phyloP scores from a whole-genome alignment of 805 yeast species.

The Cyberlindnera nakhonratchasimensis region DNA sequence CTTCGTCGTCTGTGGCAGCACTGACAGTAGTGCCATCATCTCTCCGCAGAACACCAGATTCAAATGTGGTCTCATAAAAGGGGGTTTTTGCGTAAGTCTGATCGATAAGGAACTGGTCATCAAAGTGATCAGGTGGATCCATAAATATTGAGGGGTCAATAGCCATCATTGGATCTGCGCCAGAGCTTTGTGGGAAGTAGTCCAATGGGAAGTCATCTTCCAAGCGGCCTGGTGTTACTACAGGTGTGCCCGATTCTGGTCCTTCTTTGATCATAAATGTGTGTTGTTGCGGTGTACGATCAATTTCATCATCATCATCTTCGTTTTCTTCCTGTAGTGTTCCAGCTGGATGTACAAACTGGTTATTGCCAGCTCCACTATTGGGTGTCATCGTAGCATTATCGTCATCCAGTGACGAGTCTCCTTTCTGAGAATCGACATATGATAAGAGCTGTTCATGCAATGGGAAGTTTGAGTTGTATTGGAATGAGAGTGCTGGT shows the following conservation, averaged over 20 bases:
- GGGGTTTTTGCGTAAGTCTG: constrained; percentile 46
- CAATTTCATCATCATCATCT: neutral
- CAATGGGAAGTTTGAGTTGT: constrained; percentile 49
- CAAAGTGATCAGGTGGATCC: constrained; percentile 31
- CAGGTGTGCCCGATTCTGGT: constrained; percentile 18
- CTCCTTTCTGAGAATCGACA: constrained; percentile 31
- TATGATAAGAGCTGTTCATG: constrained; percentile 51
- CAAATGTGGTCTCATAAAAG: constrained; percentile 20
- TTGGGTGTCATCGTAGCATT: constrained; percentile 1
- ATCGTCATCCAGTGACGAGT: neutral
- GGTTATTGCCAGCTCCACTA: neutral
- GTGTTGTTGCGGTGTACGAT: no score
- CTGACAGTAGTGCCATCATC: neutral
- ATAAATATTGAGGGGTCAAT: constrained; percentile 34
- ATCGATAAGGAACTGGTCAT: constrained; percentile 48
- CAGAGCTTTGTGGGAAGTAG: constrained; percentile 45
- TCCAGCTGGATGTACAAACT: neutral
- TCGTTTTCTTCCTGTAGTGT: neutral
- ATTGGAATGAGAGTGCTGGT: constrained; percentile 76
- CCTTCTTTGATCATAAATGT: constrained; percentile 24
- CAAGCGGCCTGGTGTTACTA: constrained; percentile 21
- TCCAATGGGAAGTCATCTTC: constrained; percentile 70
- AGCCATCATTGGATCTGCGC: constrained; percentile 14
- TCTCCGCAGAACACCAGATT: constrained; percentile 1
- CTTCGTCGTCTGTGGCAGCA: constrained; percentile 3